Conservation (phyloP, 2,329 filamentous ascomycete genomes). For the Penicillium sp. region DNA sequence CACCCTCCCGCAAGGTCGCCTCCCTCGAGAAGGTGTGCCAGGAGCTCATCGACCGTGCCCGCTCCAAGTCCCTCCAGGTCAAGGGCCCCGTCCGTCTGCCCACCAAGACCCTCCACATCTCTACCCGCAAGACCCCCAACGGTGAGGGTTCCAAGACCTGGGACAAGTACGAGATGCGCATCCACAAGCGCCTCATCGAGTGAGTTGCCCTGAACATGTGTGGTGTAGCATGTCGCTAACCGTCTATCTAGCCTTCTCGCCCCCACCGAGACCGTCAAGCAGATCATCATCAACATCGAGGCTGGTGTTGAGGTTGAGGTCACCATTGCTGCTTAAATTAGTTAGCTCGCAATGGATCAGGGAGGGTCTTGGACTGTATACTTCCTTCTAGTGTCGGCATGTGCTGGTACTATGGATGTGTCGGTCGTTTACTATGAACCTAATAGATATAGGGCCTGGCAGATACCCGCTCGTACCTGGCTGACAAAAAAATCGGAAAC, state of each 20-base stretch:
- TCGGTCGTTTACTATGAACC: constrained; percentile 15
- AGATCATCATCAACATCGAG: constrained; percentile 53
- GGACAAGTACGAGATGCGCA: constrained; percentile 98
- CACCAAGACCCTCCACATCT: constrained; percentile 94
- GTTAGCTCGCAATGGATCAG: constrained; percentile 22
- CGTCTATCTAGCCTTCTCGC: constrained; percentile 67
- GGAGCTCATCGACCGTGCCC: constrained; percentile 97
- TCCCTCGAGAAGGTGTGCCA: constrained; percentile 97
- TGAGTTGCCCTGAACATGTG: constrained; percentile 43
- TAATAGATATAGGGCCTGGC: constrained; percentile 17
- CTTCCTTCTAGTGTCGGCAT: constrained; percentile 19
- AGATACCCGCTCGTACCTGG: constrained; percentile 32
- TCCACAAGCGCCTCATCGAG: constrained; percentile 98
- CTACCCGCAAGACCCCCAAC: constrained; percentile 97
- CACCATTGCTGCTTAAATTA: constrained; percentile 48
- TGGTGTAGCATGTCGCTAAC: neutral
- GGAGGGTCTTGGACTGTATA: constrained; percentile 22
- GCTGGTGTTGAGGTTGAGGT: constrained; percentile 52
- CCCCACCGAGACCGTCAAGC: constrained; percentile 71
- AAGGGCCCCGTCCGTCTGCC: constrained; percentile 97
- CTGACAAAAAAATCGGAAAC: constrained; percentile 31
- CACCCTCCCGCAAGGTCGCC: constrained; percentile 89
- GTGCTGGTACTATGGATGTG: constrained; percentile 12
- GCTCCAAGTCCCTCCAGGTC: constrained; percentile 95
- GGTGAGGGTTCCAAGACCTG: constrained; percentile 99